A percentile compares a stretch with the other conserved stretches of the same genome.
Evolutionary conservation across 331 rosid species (phyloP).

Genomic region (Pyrus hybrid): DNA sequence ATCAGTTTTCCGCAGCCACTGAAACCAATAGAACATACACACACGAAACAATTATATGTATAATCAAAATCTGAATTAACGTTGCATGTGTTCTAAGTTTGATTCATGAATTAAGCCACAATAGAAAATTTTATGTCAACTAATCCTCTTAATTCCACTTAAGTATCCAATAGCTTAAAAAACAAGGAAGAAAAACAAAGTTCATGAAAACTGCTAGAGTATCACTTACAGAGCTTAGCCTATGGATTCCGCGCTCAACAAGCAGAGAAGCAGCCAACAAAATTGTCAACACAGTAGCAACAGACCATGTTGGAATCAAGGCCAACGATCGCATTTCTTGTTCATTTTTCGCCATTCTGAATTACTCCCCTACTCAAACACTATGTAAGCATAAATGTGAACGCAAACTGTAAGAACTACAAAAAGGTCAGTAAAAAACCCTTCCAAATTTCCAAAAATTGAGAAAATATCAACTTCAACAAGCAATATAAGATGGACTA

Average conservation of each 20-base stretch:
- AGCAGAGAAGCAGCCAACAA: constrained; percentile 88
- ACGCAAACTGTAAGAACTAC: background rate
- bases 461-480: constrained; percentile 14
- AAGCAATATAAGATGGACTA: background rate
- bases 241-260: constrained; percentile 86
- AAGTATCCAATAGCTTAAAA: background rate
- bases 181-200: background rate
- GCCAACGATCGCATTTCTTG: constrained; percentile 76
- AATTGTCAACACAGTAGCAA: constrained; percentile 85
- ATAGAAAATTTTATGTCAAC: background rate
- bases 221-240: constrained; percentile 70
- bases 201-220: constrained; percentile 1
- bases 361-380: constrained; percentile 13
- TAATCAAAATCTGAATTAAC: too few relatives aligned
- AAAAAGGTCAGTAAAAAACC: constrained; percentile 5
- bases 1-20: constrained; percentile 83
- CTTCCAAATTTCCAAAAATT: background rate
- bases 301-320: constrained; percentile 99
- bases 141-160: background rate
- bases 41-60: background rate
- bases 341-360: constrained; percentile 44
- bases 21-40: constrained; percentile 11
- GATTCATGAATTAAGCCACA: too few relatives aligned
- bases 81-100: too few relatives aligned
- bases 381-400: constrained; percentile 13